phyloP scores from a whole-genome alignment of 768 basidiomycete genomes.

The Royoungia palumana region DNA sequence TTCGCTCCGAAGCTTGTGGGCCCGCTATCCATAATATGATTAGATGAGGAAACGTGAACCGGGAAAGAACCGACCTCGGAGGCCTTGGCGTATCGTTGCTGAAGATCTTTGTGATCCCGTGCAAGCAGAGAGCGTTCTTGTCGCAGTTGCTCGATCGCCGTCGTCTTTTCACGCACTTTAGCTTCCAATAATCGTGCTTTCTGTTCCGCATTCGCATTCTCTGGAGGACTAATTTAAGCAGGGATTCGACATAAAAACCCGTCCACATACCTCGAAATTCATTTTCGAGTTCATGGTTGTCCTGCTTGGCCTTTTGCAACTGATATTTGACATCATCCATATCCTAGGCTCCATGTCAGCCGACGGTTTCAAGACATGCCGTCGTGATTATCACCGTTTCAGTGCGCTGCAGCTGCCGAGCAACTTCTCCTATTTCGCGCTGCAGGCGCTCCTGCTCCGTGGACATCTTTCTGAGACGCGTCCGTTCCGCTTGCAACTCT shows the following conservation, averaged over 20 bases:
- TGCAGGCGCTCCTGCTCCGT: slow-evolving; percentile 61
- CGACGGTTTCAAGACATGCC: background rate
- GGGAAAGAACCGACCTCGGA: slow-evolving; percentile 53
- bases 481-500: slow-evolving; percentile 68
- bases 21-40: slow-evolving; percentile 38
- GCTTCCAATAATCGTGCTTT: slow-evolving; percentile 66
- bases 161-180: slow-evolving; percentile 64
- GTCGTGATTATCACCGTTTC: slow-evolving; percentile 51
- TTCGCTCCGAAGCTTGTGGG: slow-evolving; percentile 60
- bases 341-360: slow-evolving; percentile 46
- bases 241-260: background rate
- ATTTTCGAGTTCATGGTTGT: slow-evolving; percentile 68
- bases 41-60: background rate
- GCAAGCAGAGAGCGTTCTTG: slow-evolving; percentile 71
- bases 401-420: slow-evolving; percentile 63
- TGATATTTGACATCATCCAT: slow-evolving; percentile 75
- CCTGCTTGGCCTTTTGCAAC: slow-evolving; percentile 64
- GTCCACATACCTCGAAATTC: slow-evolving; percentile 63
- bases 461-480: slow-evolving; percentile 57
- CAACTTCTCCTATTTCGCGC: slow-evolving; percentile 62
- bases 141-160: slow-evolving; percentile 70
- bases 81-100: slow-evolving; percentile 60
- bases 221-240: slow-evolving; percentile 32
- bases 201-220: slow-evolving; percentile 66
- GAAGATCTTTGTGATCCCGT: slow-evolving; percentile 69